A percentile compares a stretch with the other conserved stretches of the same genome.
These are phyloP conservation scores for Calophaca sinica DNA, from an alignment of 306 rosid genomes.

Conservation along the genomic window DNA sequence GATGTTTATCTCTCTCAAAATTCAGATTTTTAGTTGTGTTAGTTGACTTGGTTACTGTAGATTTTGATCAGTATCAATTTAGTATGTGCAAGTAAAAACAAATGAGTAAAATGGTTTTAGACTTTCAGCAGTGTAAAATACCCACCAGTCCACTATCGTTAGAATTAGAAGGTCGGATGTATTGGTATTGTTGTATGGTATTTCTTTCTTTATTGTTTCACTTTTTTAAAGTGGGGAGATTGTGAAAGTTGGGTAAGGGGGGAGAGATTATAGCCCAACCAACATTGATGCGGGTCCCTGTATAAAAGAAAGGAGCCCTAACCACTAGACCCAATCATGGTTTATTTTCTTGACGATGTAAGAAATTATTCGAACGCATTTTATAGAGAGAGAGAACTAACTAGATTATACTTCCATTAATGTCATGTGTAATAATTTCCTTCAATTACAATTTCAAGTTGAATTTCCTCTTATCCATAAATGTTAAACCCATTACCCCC, in stretches of 20 bases:
- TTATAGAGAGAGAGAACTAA: conserved; percentile 17
- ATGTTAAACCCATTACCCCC: neutral
- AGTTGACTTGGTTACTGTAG: conserved; percentile 9
- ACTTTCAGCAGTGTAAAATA: neutral
- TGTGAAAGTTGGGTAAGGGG: too few species aligned
- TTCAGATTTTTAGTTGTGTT: conserved; percentile 12
- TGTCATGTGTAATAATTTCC: neutral
- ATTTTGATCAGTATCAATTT: conserved; percentile 4
- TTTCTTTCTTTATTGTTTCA: neutral
- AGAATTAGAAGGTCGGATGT: neutral
- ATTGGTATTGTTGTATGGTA: neutral
- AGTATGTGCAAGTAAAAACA: neutral
- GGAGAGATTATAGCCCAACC: neutral
- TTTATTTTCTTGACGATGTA: neutral
- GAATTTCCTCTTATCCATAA: conserved; percentile 14
- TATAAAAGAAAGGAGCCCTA: neutral
- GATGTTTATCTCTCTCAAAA: neutral
- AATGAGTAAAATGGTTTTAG: neutral
- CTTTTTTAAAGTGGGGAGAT: neutral
- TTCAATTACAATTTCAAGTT: neutral
- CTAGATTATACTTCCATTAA: conserved; percentile 3
- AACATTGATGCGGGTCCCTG: neutral
- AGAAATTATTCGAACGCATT: neutral
- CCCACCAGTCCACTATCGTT: neutral
- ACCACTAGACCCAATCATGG: neutral